These are phyloP conservation scores for Colletotrichum lindemuthianum DNA, from an alignment of 2,329 filamentous ascomycete genomes.

Conservation along the genomic window DNA sequence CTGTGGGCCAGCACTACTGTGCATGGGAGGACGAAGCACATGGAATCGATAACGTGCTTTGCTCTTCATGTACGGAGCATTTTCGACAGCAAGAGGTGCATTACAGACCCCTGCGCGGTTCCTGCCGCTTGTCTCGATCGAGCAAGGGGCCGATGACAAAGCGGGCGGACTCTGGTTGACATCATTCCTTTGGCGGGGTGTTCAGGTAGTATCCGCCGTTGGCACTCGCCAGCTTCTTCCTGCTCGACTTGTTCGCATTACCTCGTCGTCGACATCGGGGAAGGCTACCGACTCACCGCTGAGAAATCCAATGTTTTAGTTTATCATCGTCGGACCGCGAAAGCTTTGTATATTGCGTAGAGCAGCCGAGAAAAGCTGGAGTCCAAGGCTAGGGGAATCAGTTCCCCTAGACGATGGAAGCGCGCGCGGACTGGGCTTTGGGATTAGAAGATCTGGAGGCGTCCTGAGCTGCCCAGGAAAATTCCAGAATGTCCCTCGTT, in stretches of 20 bases:
- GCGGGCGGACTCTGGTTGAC: constrained; percentile 10
- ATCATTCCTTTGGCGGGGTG: constrained; percentile 23
- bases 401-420: too few relatives aligned
- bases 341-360: too few relatives aligned
- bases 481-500: constrained; percentile 24
- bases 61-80: background rate
- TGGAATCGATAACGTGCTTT: constrained; percentile 17
- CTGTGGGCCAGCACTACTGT: background rate
- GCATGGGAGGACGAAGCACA: background rate
- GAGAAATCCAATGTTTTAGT: too few relatives aligned
- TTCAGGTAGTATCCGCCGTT: background rate
- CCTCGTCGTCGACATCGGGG: too few relatives aligned
- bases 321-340: too few relatives aligned
- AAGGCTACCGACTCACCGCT: too few relatives aligned
- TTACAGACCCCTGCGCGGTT: background rate
- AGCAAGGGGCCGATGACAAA: constrained; percentile 9
- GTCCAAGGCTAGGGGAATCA: too few relatives aligned
- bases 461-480: constrained; percentile 6
- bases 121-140: background rate
- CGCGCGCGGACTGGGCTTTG: too few relatives aligned
- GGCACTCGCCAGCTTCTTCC: background rate
- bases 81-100: constrained; percentile 10
- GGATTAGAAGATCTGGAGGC: too few relatives aligned
- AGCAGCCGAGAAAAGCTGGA: too few relatives aligned
- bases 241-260: background rate